Evolutionary conservation across 768 basidiomycete genomes (phyloP), one percentile per base, ranked within the genome.

Genomic region (Leccinum truebloodii): DNA sequence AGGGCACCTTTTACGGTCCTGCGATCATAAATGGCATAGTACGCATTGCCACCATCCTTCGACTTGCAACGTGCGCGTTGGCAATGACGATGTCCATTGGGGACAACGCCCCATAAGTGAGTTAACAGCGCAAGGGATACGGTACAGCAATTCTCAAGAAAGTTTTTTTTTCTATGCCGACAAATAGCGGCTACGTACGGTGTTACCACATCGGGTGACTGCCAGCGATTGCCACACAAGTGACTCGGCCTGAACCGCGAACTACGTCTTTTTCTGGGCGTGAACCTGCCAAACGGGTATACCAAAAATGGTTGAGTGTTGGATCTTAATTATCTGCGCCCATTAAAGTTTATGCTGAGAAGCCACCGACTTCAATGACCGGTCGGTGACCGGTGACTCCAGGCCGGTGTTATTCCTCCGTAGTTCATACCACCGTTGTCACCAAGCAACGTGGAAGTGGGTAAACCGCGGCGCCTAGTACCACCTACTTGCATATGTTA

Each of bases 101-200:
- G 39, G 30, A 46, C 55, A 55, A 46, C 32, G 18, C 59, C 61
- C 57, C 60, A 54, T 55, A 62, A 69, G 65, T 69, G 67, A 69
- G 68, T 69, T 54, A 59, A 58, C 44, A 67, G n/a, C 64, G 26
- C 50, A 63, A 61, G 59, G 62, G 60, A 52, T 62, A 46, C 48
- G 49, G 16, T 61, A n/a, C 56, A 53, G 48, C 59, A 60, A 44
- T 59, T 69, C 65, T 70, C 58, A 72, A 67, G 65, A 59, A 58
- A 62, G 8, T 24, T 59, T 54, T 71, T 60, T 67, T 55, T 55
- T 49, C 24, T 6, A 57, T 60, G 48, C 59, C 34, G 55, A 69
- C 32, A 57, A 61, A 64, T 69, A 64, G 67, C 58, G 32, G 32
- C 34, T 67, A 69, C 62, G 62, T 67, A 70, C 57, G 37, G 51